A percentile compares a stretch with the other conserved stretches of the same genome.
These are phyloP conservation scores for Lachancea waltii DNA, from an alignment of 805 yeast genomes.

Conservation along the genomic window DNA sequence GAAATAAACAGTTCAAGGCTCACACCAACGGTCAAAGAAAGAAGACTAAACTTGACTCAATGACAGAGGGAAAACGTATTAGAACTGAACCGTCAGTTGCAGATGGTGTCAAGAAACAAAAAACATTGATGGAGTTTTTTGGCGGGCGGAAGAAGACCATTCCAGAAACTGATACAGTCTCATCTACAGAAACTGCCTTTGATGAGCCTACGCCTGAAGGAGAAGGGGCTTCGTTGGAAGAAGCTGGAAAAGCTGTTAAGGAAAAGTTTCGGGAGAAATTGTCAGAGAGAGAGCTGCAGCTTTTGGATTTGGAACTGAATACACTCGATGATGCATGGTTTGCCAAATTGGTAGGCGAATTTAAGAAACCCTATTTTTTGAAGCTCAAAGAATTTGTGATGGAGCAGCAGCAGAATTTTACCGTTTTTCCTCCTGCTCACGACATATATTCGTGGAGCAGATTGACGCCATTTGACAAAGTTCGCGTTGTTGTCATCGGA, in stretches of 20 bases:
- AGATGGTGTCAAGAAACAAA: conserved; percentile 6
- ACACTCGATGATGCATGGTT: conserved; percentile 80
- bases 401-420: conserved; percentile 39
- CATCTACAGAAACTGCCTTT: not conserved
- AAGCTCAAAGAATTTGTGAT: conserved; percentile 58
- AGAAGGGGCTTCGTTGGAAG: not conserved
- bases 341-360: conserved; percentile 54
- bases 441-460: conserved; percentile 91
- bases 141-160: not conserved
- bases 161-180: not conserved
- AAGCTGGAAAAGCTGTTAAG: conserved; percentile 3
- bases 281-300: conserved; percentile 15
- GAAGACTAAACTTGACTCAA: not conserved
- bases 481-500: conserved; percentile 78
- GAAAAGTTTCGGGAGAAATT: conserved; percentile 10
- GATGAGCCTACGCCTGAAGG: not conserved
- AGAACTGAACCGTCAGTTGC: not conserved
- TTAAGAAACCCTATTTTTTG: conserved; percentile 81
- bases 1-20: too few relatives aligned
- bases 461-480: conserved; percentile 65
- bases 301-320: conserved; percentile 60
- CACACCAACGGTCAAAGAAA: not conserved
- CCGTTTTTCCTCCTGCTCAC: conserved; percentile 69
- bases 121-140: conserved; percentile 8
- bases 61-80: conserved; percentile 7